Evolutionary conservation across 805 yeast species (phyloP).

Genomic region (Kodamaea neixiangensis): DNA sequence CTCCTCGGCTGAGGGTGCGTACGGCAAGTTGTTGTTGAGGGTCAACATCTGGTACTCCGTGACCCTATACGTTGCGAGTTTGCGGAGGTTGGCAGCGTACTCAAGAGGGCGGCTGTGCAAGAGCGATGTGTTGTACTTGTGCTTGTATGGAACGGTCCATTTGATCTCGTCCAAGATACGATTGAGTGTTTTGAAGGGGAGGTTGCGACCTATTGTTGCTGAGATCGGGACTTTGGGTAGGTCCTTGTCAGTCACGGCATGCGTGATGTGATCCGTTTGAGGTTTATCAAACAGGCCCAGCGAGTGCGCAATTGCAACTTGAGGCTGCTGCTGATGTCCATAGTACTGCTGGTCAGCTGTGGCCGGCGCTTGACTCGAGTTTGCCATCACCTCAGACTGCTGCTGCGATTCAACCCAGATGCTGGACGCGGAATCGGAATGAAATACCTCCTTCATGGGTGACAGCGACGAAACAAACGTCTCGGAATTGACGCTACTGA

Average conservation of each 20-base stretch:
- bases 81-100: conserved; percentile 28
- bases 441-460: neutral
- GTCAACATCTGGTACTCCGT: conserved; percentile 26
- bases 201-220: neutral
- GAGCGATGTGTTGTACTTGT: conserved; percentile 19
- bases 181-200: conserved; percentile 62
- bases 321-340: neutral
- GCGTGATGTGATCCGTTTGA: neutral
- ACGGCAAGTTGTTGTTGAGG: conserved; percentile 36
- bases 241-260: neutral
- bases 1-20: conserved; percentile 34
- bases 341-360: neutral
- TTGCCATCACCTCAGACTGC: neutral
- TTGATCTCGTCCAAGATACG: conserved; percentile 64
- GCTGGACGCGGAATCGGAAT: neutral
- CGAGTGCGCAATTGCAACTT: neutral
- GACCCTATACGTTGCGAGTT: neutral
- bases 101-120: conserved; percentile 35
- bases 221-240: neutral
- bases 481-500: neutral
- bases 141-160: conserved; percentile 19
- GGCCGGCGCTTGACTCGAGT: too few species aligned
- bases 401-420: neutral
- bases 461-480: neutral
- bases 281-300: neutral